phyloP scores from a whole-genome alignment of 164 flowering plant genomes.

The Nymphaea thermarum region DNA sequence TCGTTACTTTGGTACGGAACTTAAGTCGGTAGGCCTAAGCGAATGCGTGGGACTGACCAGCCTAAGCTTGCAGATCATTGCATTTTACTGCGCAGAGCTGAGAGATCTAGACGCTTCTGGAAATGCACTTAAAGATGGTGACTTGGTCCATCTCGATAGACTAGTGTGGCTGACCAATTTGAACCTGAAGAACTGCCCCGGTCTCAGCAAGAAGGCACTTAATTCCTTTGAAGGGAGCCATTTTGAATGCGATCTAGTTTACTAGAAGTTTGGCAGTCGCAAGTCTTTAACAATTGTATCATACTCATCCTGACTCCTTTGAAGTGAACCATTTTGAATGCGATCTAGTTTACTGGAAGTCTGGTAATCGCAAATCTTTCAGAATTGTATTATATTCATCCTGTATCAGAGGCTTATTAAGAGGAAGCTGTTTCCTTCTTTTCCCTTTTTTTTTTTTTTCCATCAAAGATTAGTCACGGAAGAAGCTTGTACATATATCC shows the following conservation, averaged over 20 bases:
- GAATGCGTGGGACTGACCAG: constrained; percentile 17
- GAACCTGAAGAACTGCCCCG: constrained; percentile 26
- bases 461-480: no score
- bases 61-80: constrained; percentile 23
- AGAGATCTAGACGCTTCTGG: constrained; percentile 27
- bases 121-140: constrained; percentile 9
- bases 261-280: background rate
- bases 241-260: constrained; percentile 26
- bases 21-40: constrained; percentile 18
- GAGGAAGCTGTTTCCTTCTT: no score
- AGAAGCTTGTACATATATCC: no score
- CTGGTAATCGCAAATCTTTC: background rate
- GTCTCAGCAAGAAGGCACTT: constrained; percentile 17
- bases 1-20: constrained; percentile 17
- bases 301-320: constrained; percentile 6
- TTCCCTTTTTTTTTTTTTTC: no score
- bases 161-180: constrained; percentile 16
- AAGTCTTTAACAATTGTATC: no score
- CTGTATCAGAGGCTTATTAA: no score
- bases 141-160: background rate
- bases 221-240: constrained; percentile 18
- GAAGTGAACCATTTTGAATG: constrained; percentile 25
- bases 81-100: constrained; percentile 18
- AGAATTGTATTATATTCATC: no score
- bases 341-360: constrained; percentile 11